Conservation (phyloP, 805 yeast genomes). For the Cyberlindnera amylophila region DNA sequence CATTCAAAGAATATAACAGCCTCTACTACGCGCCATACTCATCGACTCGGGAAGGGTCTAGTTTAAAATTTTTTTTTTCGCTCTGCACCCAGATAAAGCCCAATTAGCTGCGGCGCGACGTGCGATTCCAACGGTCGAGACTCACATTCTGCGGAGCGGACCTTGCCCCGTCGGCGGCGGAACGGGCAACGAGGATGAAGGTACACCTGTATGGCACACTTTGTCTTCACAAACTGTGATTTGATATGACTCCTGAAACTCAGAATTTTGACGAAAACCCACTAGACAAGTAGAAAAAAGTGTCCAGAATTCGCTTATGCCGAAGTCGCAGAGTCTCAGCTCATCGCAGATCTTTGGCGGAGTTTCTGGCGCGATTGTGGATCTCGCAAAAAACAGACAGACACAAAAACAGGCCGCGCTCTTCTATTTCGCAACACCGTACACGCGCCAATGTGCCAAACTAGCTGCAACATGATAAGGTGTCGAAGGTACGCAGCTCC, state of each 20-base stretch:
- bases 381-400: not conserved
- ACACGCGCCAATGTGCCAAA: not conserved
- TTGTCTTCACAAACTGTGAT: not conserved
- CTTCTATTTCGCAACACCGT: too few species aligned
- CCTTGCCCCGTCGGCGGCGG: not conserved
- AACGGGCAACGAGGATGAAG: not conserved
- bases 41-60: too few species aligned
- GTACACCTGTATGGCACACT: too few species aligned
- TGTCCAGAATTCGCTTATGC: too few species aligned
- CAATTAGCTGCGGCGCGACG: constrained; percentile 10
- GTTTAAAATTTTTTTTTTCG: not conserved
- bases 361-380: constrained; percentile 1
- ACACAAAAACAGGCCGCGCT: too few species aligned
- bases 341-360: constrained; percentile 1
- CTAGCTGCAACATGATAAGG: constrained; percentile 1
- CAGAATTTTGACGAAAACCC: too few species aligned
- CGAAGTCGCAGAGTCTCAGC: not conserved
- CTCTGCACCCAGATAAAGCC: constrained; percentile 2
- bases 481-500: not conserved
- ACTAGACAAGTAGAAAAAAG: too few species aligned
- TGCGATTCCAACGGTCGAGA: constrained; percentile 9
- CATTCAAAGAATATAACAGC: too few species aligned
- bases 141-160: constrained; percentile 8
- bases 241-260: too few species aligned
- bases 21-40: too few species aligned